Evolutionary conservation across 108 stramenopile species (phyloP).

Genomic region (Thalassiosira profunda): DNA sequence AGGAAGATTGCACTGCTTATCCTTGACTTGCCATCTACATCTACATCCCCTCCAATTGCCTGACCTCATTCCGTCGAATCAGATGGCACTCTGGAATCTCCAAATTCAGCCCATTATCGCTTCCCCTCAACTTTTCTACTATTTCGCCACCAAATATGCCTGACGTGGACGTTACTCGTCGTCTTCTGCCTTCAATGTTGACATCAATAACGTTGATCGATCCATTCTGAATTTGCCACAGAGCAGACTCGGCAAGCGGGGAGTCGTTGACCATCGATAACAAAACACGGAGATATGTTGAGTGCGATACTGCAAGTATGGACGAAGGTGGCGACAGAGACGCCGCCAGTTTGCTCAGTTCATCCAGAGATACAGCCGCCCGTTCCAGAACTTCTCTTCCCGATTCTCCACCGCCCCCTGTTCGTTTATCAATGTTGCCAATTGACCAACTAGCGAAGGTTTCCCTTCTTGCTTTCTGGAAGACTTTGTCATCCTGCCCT

Average conservation of each 20-base stretch:
- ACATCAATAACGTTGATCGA: slow-evolving; percentile 78
- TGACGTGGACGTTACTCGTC: slow-evolving; percentile 30
- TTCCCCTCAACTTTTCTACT: slow-evolving; percentile 15
- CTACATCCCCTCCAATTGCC: slow-evolving; percentile 65
- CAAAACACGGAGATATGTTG: slow-evolving; percentile 65
- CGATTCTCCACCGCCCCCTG: slow-evolving; percentile 67
- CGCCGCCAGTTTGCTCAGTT: slow-evolving; percentile 20
- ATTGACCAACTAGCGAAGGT: slow-evolving; percentile 71
- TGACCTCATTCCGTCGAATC: slow-evolving; percentile 64
- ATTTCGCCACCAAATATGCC: slow-evolving; percentile 61
- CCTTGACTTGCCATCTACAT: slow-evolving; percentile 1
- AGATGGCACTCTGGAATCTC: slow-evolving; percentile 54
- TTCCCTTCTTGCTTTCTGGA: slow-evolving; percentile 50
- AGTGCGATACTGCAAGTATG: slow-evolving; percentile 69
- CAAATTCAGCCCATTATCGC: slow-evolving; percentile 14
- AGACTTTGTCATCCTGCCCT: slow-evolving; percentile 56
- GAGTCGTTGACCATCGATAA: slow-evolving; percentile 55
- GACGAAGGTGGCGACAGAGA: slow-evolving; percentile 18
- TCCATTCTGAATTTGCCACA: slow-evolving; percentile 57
- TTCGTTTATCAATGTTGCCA: slow-evolving; percentile 62
- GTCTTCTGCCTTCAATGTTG: slow-evolving; percentile 31
- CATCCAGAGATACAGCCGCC: neutral
- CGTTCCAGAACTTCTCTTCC: slow-evolving; percentile 61
- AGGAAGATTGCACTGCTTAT: no score
- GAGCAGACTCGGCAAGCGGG: slow-evolving; percentile 61